These are phyloP conservation scores for Ulota crispa DNA, from an alignment of 225 moss, liverwort and hornwort genomes.

Conservation along the genomic window DNA sequence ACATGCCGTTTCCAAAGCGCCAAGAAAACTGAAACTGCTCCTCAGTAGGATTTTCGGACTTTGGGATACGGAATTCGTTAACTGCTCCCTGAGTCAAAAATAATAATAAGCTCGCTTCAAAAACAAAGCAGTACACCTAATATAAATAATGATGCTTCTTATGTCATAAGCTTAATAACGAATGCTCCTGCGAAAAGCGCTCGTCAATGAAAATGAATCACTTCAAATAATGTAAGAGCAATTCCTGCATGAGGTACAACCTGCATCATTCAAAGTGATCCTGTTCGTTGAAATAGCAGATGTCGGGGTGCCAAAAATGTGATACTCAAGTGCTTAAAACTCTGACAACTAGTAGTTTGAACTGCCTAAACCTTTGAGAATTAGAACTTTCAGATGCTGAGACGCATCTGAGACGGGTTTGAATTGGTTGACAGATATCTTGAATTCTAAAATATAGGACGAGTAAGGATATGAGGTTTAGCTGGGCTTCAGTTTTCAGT, in stretches of 20 bases:
- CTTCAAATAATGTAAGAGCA: background rate
- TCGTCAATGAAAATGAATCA: background rate
- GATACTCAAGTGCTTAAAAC: background rate
- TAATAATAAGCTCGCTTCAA: background rate
- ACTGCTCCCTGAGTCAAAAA: slow-evolving; percentile 55
- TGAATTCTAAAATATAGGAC: background rate
- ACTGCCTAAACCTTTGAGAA: background rate
- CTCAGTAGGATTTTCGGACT: slow-evolving; percentile 32
- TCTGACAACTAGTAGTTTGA: background rate
- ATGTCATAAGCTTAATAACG: background rate
- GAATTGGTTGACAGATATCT: background rate
- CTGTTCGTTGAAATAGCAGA: background rate
- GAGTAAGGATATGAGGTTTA: background rate
- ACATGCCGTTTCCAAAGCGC: slow-evolving; percentile 84
- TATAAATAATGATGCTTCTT: background rate
- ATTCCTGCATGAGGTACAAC: background rate
- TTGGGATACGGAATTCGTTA: slow-evolving; percentile 61
- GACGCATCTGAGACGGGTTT: too few species aligned
- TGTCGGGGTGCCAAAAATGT: background rate
- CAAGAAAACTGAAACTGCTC: slow-evolving; percentile 66
- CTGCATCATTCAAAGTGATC: background rate
- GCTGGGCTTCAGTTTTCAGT: background rate
- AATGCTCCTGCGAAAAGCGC: background rate
- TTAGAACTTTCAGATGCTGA: background rate
- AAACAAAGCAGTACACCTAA: background rate